phyloP scores from a whole-genome alignment of 164 flowering plant species.

The Macadamia integrifolia region DNA sequence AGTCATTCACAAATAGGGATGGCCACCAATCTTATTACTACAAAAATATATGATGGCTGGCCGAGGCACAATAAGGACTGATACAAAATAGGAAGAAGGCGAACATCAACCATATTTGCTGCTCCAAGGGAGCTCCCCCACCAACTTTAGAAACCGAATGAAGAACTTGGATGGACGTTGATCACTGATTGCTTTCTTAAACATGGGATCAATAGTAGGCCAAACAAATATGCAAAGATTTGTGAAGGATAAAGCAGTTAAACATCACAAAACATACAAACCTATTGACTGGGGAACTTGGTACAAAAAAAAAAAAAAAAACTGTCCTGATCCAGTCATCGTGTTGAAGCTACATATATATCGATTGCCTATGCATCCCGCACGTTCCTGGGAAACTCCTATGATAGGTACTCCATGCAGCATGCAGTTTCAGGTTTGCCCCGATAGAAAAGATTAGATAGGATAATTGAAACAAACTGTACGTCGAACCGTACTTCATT shows the following conservation, averaged over 20 bases:
- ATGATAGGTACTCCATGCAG: no score
- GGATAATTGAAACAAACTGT: no score
- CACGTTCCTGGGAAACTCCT: conserved; percentile 17
- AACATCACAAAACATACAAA: background rate
- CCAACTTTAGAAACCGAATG: background rate
- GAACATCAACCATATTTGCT: background rate
- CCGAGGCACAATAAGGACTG: background rate
- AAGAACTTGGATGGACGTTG: background rate
- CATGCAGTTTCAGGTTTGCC: no score
- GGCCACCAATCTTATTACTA: background rate
- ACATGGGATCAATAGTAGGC: background rate
- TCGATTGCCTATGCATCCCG: conserved; percentile 10
- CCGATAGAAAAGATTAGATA: no score
- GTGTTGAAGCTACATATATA: background rate
- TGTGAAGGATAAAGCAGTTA: background rate
- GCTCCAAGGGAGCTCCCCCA: background rate
- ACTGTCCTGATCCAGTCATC: background rate
- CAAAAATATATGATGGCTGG: conserved; percentile 9
- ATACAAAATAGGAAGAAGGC: background rate
- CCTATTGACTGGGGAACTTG: background rate
- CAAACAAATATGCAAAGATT: background rate
- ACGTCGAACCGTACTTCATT: no score
- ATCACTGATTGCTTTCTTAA: background rate
- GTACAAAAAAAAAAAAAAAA: background rate
- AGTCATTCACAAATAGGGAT: background rate